Percentiles rank a stretch among this genome's conserved stretches.
Conservation (phyloP, 345 rosid species). For the Citrus cavaleriei region DNA sequence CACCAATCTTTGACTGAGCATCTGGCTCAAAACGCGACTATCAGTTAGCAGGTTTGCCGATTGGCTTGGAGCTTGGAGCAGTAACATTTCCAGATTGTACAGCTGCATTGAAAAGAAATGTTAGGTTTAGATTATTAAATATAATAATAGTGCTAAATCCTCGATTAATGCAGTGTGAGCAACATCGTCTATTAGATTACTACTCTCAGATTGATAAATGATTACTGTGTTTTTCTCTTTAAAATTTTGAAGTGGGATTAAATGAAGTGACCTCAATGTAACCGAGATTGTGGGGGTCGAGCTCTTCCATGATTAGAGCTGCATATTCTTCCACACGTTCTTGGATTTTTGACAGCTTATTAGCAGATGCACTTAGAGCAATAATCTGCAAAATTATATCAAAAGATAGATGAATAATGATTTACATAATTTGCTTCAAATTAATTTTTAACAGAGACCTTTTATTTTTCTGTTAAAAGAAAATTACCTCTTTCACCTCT, state of each 20-base stretch:
- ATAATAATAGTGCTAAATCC: too few relatives aligned
- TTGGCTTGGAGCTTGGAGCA: constrained; percentile 65
- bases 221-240: not conserved
- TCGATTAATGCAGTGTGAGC: too few relatives aligned
- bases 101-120: constrained; percentile 28
- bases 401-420: not conserved
- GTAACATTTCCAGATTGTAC: constrained; percentile 64
- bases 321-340: constrained; percentile 72
- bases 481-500: constrained; percentile 69
- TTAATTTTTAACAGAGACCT: not conserved
- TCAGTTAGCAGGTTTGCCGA: constrained; percentile 38
- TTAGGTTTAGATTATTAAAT: not conserved
- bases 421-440: not conserved
- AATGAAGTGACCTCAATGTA: constrained; percentile 52
- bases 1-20: constrained; percentile 67
- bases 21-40: constrained; percentile 55
- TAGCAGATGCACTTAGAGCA: constrained; percentile 70
- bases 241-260: not conserved
- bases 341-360: constrained; percentile 68
- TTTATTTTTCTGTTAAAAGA: not conserved
- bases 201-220: not conserved
- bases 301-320: constrained; percentile 85
- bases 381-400: constrained; percentile 52
- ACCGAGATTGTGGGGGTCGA: constrained; percentile 68
- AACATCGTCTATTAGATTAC: too few relatives aligned